A percentile compares a stretch with the other conserved stretches of the same genome.
Conservation (phyloP, 768 basidiomycete species). For the Grammothele lineata region DNA sequence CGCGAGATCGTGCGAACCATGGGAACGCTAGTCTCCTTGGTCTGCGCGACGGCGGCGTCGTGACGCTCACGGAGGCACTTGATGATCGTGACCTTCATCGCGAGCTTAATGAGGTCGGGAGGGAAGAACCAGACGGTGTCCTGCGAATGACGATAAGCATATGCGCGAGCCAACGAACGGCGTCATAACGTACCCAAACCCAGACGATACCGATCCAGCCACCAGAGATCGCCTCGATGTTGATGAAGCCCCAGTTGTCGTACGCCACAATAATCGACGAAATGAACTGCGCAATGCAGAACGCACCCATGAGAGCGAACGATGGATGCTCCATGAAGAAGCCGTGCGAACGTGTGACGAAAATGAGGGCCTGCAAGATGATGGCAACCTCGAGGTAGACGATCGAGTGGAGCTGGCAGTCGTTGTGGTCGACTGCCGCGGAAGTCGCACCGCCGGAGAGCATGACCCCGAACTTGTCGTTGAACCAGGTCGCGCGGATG, state of each 20-base stretch:
- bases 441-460: conserved; percentile 34
- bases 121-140: conserved; percentile 96
- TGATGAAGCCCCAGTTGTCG: conserved; percentile 92
- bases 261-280: conserved; percentile 95
- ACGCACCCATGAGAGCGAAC: conserved; percentile 81
- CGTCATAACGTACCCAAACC: conserved; percentile 72
- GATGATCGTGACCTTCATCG: conserved; percentile 92
- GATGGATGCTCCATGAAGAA: conserved; percentile 98
- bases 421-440: conserved; percentile 44
- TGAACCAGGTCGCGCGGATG: conserved; percentile 87
- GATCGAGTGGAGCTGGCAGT: conserved; percentile 79
- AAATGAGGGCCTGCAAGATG: conserved; percentile 97
- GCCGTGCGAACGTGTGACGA: conserved; percentile 89
- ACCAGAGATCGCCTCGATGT: conserved; percentile 75
- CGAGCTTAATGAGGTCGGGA: conserved; percentile 94
- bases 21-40: conserved; percentile 53
- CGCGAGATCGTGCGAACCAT: conserved; percentile 87
- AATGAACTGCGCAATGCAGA: conserved; percentile 92
- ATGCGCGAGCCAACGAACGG: neutral
- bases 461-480: conserved; percentile 73
- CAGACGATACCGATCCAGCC: conserved; percentile 97
- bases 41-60: conserved; percentile 32
- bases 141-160: conserved; percentile 36
- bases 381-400: conserved; percentile 97
- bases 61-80: conserved; percentile 72